Evolutionary conservation across 345 rosid species (phyloP).

Genomic region (Xanthoceras sorbifolium): DNA sequence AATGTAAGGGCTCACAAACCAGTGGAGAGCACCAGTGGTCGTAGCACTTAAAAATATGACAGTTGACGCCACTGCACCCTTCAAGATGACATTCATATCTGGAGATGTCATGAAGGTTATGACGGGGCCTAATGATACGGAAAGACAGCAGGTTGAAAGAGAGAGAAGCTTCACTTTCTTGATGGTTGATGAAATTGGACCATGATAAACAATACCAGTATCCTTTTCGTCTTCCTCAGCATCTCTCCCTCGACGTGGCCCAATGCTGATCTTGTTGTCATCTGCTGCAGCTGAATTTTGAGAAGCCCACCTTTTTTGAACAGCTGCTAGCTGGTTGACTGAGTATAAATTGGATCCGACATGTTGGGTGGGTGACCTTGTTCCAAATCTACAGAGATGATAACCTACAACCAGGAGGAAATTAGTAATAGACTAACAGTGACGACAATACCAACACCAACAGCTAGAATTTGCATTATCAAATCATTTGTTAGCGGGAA

Average conservation of each 20-base stretch:
- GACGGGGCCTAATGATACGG: constrained; percentile 87
- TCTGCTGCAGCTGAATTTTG: constrained; percentile 50
- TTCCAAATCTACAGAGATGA: constrained; percentile 32
- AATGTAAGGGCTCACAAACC: constrained; percentile 92
- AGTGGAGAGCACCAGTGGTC: constrained; percentile 77
- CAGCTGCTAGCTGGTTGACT: constrained; percentile 20
- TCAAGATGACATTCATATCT: constrained; percentile 74
- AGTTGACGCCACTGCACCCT: constrained; percentile 85
- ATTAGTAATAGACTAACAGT: not conserved
- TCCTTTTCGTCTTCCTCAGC: constrained; percentile 49
- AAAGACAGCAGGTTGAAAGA: constrained; percentile 95
- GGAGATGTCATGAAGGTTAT: constrained; percentile 94
- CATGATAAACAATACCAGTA: constrained; percentile 57
- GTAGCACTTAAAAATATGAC: constrained; percentile 86
- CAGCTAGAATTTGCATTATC: not conserved
- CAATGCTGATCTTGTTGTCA: constrained; percentile 73
- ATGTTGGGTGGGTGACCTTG: constrained; percentile 35
- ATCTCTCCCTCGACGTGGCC: constrained; percentile 48
- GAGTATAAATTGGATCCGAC: constrained; percentile 31
- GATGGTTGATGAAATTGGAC: constrained; percentile 84
- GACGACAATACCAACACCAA: not conserved
- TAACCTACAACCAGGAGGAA: constrained; percentile 40
- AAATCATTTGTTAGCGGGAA: not conserved
- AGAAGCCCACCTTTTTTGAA: constrained; percentile 63
- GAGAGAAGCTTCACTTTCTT: constrained; percentile 94